Evolutionary conservation across 2,329 filamentous ascomycete species (phyloP), one percentile per base, ranked within the genome.

Genomic region (Talaromyces marneffei): DNA sequence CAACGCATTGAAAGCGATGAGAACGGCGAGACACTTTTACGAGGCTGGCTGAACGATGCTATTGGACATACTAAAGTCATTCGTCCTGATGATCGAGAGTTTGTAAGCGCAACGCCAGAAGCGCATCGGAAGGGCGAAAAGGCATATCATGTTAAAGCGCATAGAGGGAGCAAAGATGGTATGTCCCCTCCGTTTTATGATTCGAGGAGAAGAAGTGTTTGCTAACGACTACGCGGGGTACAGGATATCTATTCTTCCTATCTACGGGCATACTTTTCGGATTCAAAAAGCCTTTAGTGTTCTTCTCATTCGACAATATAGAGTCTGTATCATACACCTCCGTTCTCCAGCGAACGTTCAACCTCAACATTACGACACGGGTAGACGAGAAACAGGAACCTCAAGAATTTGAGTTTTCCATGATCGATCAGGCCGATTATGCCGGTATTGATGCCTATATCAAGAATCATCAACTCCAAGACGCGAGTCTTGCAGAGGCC

Each of bases 141-240:
- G 66, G 84, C 83, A 53, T 87, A 81, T 67, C 85, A 87, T 67
- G 83, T 87, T 52, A 87, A 87, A 67, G 84, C 82, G 12, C 84
- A 85, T 71, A 74, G 83, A 42, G 85, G 85, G 2, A 86, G 83
- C 67, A 88, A 88, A 78, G 85, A 88, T 73, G 85, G 84, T 84
- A 71, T 64, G 71, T 66, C 29, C 52, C 61, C 14, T 14, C 37
- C 18, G 59, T 50, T 42, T 20, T 20, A 58, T 53, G 46, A 52
- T 16, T 53, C 27, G 8, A 12, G 39, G 29, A 29, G 23, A 40
- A 25, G 27, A 18, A 27, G 35, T 7, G 14, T 14, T 23, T 61
- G 46, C 57, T 63, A 62, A 62, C n/a, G n/a, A 12, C 20, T 16
- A 4, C 8, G 1, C 9, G 27, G 85, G 84, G 85, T 40, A 9